Percentiles rank a stretch among this genome's conserved stretches.
Conservation (phyloP, 371 early-diverging fungal genomes). For the Mortierella sp. region DNA sequence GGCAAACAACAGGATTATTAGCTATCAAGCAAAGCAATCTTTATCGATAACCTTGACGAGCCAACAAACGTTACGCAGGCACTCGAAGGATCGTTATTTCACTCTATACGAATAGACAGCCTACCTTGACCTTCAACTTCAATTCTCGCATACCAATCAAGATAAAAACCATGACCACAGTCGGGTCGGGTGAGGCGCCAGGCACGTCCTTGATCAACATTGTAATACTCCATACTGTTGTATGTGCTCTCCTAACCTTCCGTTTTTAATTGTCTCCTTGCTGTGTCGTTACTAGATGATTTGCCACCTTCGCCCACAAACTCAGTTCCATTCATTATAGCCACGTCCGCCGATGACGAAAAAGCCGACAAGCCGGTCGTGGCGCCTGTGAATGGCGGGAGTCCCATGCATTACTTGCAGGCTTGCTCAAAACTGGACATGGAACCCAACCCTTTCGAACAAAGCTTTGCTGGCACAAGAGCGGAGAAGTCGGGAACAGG, state of each 20-base stretch:
- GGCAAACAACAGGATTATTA: too few relatives aligned
- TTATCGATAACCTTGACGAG: too few relatives aligned
- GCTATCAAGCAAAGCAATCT: too few relatives aligned
- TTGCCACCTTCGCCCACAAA: conserved; percentile 30
- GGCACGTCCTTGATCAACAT: conserved; percentile 2
- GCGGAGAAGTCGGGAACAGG: conserved; percentile 35
- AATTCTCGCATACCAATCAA: not conserved
- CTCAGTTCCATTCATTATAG: conserved; percentile 38
- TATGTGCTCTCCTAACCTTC: not conserved
- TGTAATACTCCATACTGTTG: not conserved
- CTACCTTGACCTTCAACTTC: not conserved
- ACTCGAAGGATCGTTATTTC: too few relatives aligned
- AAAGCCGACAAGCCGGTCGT: conserved; percentile 20
- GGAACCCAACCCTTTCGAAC: conserved; percentile 91
- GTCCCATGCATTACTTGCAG: conserved; percentile 27
- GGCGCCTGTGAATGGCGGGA: conserved; percentile 27
- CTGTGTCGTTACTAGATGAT: too few relatives aligned
- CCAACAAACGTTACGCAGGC: too few relatives aligned
- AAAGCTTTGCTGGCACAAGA: conserved; percentile 73
- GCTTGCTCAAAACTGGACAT: conserved; percentile 71
- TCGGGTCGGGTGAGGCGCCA: conserved; percentile 31
- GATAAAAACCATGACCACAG: conserved; percentile 19
- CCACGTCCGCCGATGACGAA: conserved; percentile 34
- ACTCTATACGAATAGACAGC: too few relatives aligned
- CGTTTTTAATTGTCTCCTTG: not conserved